Evolutionary conservation across 2,329 filamentous ascomycete species (phyloP).

Genomic region (Ceratocystis destructans): DNA sequence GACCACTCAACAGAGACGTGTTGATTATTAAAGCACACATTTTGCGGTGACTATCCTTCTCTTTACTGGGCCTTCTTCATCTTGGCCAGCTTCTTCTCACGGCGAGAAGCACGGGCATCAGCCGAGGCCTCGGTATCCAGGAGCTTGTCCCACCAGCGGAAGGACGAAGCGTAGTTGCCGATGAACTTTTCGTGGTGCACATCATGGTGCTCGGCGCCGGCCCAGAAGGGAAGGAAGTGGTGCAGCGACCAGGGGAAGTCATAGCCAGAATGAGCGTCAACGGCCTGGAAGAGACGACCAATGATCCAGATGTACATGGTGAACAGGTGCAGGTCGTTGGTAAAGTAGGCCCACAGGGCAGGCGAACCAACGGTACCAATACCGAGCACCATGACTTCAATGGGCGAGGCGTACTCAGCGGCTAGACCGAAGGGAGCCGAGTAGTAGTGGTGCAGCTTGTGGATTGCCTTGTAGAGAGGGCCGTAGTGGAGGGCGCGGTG

Average conservation of each 20-base stretch:
- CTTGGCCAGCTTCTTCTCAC: conserved; percentile 59
- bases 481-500: conserved; percentile 90
- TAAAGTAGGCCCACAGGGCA: conserved; percentile 70
- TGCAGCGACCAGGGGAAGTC: conserved; percentile 97
- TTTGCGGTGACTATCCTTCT: too few relatives aligned
- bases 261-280: conserved; percentile 94
- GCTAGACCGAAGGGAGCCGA: conserved; percentile 92
- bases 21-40: neutral
- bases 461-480: conserved; percentile 86
- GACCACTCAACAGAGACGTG: neutral
- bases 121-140: conserved; percentile 88
- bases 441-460: conserved; percentile 99
- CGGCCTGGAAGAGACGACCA: conserved; percentile 86
- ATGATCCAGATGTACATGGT: conserved; percentile 98
- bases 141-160: conserved; percentile 96
- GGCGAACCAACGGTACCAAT: conserved; percentile 72
- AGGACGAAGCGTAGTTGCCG: conserved; percentile 94
- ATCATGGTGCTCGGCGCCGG: conserved; percentile 91
- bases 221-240: conserved; percentile 95
- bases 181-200: conserved; percentile 97
- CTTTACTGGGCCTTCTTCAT: conserved; percentile 57
- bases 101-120: conserved; percentile 70
- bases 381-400: conserved; percentile 90
- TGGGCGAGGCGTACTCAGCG: conserved; percentile 93
- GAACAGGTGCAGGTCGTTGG: conserved; percentile 78